These are phyloP conservation scores for Arabidopsis suecica DNA, from an alignment of 345 rosid genomes.

Conservation along the genomic window DNA sequence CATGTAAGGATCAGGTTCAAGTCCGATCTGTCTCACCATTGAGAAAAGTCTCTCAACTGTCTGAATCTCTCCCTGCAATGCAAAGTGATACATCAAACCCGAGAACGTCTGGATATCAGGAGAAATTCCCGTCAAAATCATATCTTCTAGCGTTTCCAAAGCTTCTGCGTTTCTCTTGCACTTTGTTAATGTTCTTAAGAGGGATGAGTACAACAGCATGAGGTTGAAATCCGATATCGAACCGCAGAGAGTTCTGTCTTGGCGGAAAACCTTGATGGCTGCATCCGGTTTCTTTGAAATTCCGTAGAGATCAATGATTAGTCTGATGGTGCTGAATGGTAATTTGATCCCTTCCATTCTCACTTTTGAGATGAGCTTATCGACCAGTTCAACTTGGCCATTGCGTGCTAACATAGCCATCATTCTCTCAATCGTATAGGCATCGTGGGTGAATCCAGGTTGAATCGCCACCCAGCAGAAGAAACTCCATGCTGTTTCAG, in stretches of 20 bases:
- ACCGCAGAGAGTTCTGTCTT: slow-evolving; percentile 64
- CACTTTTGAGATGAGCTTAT: slow-evolving; percentile 67
- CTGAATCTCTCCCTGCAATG: slow-evolving; percentile 71
- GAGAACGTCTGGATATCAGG: slow-evolving; percentile 89
- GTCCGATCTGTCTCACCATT: slow-evolving; percentile 73
- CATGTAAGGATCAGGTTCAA: slow-evolving; percentile 77
- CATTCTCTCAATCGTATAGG: slow-evolving; percentile 79
- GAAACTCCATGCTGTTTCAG: slow-evolving; percentile 83
- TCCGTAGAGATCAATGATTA: slow-evolving; percentile 83
- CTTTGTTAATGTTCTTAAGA: slow-evolving; percentile 76
- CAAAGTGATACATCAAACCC: slow-evolving; percentile 84
- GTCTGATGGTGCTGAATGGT: slow-evolving; percentile 79
- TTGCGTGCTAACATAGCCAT: slow-evolving; percentile 71
- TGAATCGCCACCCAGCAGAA: slow-evolving; percentile 93
- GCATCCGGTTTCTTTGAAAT: slow-evolving; percentile 85
- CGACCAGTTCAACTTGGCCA: slow-evolving; percentile 73
- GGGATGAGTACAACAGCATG: slow-evolving; percentile 81
- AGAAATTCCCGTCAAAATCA: slow-evolving; percentile 59
- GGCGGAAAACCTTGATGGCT: slow-evolving; percentile 73
- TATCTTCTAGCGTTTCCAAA: slow-evolving; percentile 71
- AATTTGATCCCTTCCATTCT: slow-evolving; percentile 66
- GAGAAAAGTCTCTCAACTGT: slow-evolving; percentile 72
- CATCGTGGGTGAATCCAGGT: slow-evolving; percentile 81
- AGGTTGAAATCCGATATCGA: slow-evolving; percentile 57
- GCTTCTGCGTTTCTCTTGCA: slow-evolving; percentile 71